Conservation (phyloP, 768 basidiomycete genomes). For the Trametes cinnabarina region DNA sequence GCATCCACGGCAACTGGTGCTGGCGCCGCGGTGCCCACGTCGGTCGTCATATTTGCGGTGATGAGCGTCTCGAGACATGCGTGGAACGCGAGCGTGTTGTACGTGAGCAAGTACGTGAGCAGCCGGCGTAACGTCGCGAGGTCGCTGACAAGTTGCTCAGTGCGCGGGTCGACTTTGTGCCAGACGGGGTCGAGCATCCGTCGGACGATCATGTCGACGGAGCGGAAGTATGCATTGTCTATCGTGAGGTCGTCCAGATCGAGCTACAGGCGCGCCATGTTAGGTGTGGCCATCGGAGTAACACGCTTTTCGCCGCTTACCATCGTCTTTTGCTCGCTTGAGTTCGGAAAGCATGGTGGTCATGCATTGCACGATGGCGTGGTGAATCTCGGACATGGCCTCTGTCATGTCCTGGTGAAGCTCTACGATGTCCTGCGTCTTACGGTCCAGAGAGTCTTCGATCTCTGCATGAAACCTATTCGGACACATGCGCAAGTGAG, state of each 20-base stretch:
- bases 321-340: constrained; percentile 79
- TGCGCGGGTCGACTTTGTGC: constrained; percentile 93
- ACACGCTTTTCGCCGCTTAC: constrained; percentile 33
- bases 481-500: not conserved
- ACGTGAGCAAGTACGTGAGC: constrained; percentile 79
- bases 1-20: constrained; percentile 84
- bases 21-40: constrained; percentile 54
- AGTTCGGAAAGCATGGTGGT: constrained; percentile 84
- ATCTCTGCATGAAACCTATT: constrained; percentile 94
- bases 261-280: constrained; percentile 49
- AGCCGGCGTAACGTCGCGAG: constrained; percentile 81
- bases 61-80: constrained; percentile 88
- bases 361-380: constrained; percentile 93
- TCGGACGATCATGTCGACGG: constrained; percentile 86
- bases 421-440: constrained; percentile 90
- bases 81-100: constrained; percentile 89
- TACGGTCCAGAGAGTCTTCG: constrained; percentile 75
- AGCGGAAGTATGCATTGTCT: constrained; percentile 91
- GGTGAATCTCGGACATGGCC: constrained; percentile 89
- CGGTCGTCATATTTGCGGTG: constrained; percentile 52
- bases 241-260: constrained; percentile 92
- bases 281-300: too few relatives aligned
- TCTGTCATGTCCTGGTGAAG: constrained; percentile 83
- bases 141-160: constrained; percentile 88
- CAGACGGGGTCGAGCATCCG: constrained; percentile 90